A percentile compares a stretch with the other conserved stretches of the same genome.
Evolutionary conservation across 2,329 filamentous ascomycete genomes (phyloP).

Genomic region (Talaromyces piceae): DNA sequence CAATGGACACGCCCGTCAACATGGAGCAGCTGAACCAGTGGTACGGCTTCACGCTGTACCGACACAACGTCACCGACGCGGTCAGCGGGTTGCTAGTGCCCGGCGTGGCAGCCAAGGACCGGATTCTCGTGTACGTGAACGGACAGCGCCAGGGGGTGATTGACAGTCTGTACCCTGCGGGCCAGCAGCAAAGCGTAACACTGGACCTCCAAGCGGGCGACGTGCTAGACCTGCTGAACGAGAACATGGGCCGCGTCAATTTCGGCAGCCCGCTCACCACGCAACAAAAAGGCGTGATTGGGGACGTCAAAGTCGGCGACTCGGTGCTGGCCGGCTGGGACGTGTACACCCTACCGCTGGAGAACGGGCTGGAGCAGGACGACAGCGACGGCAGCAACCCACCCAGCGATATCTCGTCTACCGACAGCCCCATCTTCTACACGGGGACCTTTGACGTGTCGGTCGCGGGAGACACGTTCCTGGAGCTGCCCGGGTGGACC

Average conservation of each 20-base stretch:
- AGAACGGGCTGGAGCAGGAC: constrained; percentile 15
- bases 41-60: constrained; percentile 41
- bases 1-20: constrained; percentile 26
- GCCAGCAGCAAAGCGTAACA: constrained; percentile 29
- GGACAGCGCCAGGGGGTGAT: constrained; percentile 36
- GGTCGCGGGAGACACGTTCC: constrained; percentile 28
- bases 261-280: constrained; percentile 25
- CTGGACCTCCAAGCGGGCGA: constrained; percentile 34
- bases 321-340: constrained; percentile 32
- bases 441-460: constrained; percentile 15
- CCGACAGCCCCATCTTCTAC: constrained; percentile 4
- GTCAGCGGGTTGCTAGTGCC: constrained; percentile 29
- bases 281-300: constrained; percentile 40
- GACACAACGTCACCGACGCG: constrained; percentile 22
- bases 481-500: constrained; percentile 33
- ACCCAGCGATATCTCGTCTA: constrained; percentile 11
- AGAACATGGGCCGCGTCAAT: constrained; percentile 44
- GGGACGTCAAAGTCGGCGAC: constrained; percentile 35
- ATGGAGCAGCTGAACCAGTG: constrained; percentile 43
- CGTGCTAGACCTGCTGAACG: constrained; percentile 38
- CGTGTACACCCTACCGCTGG: constrained; percentile 33
- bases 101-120: constrained; percentile 40
- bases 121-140: constrained; percentile 45
- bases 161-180: constrained; percentile 37
- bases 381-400: background rate